Base-by-base conservation (phyloP, 768 basidiomycete genomes). In the Collybiopsis confluens region DNA sequence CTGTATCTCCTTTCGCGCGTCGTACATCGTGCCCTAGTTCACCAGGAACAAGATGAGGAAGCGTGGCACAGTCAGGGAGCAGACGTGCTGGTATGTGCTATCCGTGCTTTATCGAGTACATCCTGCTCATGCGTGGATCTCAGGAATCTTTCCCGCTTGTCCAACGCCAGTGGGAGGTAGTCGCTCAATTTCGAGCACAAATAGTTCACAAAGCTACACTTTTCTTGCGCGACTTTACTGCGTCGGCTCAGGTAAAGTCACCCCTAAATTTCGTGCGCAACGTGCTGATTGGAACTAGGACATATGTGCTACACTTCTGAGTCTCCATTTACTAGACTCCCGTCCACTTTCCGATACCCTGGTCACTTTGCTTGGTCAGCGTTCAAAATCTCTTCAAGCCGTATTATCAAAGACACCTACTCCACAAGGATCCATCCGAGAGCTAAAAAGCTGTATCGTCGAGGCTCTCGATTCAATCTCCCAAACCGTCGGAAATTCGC, bases 131-230 rank as follows among this genome's bases (percentile, higher is more conserved):
- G 18, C n/a, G 18, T 27, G 7, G 54, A 36, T 33, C 48, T 15
- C 62, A 94, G 92, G 81, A 82, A 44, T 90, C 94, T 68, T 88
- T 95, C 59, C 92, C 94, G 24, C 73, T 98, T 4, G 82, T 92
- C 2, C 88, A 92, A 59, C 85, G 92, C 33, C 95, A 98, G 68
- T 98, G 94, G 95, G 95, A 96, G 54, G 77, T 82, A 1, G 82
- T 98, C 7, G 82, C 85, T 4, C 90, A 89, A 59, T 92, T 96
- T 64, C 85, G 92, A 41, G 74, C 86, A 1, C 93, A 96, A 63
- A 95, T 98, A 57, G 81, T 89, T 20, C 89, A 94, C 60, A 86
- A 85, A 62, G 90, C 94, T n/a, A 92, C 86, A 0, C 66, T 90
- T 43, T 87, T 83, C n/a, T 73, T 97, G 16, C 82, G 91, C 44